Conservation (phyloP, 2,329 filamentous ascomycete genomes). For the Colletotrichum orbiculare region DNA sequence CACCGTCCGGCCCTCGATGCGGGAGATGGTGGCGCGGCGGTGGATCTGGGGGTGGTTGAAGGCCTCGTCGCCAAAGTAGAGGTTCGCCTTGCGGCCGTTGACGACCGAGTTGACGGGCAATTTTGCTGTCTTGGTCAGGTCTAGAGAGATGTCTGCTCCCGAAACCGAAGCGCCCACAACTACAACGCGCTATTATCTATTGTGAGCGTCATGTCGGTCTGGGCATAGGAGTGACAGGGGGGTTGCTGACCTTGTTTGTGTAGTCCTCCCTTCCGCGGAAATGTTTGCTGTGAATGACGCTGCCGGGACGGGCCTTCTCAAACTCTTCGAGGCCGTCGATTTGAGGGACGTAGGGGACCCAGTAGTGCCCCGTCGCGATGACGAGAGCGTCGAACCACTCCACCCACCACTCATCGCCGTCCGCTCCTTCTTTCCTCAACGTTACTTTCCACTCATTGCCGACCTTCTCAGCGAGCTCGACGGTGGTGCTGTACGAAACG, state of each 20-base stretch:
- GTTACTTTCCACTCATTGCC: conserved; percentile 63
- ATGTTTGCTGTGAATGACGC: conserved; percentile 66
- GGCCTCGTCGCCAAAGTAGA: conserved; percentile 68
- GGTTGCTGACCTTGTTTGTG: conserved; percentile 53
- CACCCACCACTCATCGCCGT: conserved; percentile 68
- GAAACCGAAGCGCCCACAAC: conserved; percentile 74
- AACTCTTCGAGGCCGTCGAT: conserved; percentile 61
- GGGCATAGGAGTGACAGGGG: background rate
- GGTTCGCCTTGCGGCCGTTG: conserved; percentile 58
- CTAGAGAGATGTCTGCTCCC: conserved; percentile 69
- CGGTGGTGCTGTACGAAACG: conserved; percentile 68
- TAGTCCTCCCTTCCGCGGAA: conserved; percentile 60
- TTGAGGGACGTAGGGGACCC: conserved; percentile 65
- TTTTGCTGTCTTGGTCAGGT: conserved; percentile 58
- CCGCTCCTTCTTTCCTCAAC: conserved; percentile 53
- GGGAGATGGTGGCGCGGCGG: conserved; percentile 58
- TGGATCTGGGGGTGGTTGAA: conserved; percentile 68
- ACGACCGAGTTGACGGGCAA: conserved; percentile 63
- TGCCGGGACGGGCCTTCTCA: conserved; percentile 57
- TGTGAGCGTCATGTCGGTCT: background rate
- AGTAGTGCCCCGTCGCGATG: conserved; percentile 70
- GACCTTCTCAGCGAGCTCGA: conserved; percentile 67
- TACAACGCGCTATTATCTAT: conserved; percentile 60
- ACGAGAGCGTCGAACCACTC: conserved; percentile 72
- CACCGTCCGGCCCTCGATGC: conserved; percentile 59